Base-by-base conservation (phyloP, 2,329 filamentous ascomycete species). In the Colletotrichum tanaceti region DNA sequence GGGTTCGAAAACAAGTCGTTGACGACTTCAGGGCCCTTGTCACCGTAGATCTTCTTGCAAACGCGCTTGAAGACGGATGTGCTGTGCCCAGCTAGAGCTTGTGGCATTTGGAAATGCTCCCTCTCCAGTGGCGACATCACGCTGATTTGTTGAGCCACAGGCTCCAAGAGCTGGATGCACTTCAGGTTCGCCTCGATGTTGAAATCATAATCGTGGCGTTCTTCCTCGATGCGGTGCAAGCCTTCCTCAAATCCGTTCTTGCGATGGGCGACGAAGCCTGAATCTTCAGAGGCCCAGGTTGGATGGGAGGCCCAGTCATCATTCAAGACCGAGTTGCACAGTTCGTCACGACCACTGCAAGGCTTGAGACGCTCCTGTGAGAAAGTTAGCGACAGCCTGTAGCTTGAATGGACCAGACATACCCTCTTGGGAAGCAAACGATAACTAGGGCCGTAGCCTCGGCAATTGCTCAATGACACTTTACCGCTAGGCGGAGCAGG, bases 221-320 rank as follows among this genome's bases (percentile, higher is more conserved):
- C 96, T 79, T 99, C 96, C 79, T 99, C 96, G 70, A 99, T 98
- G 22, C 96, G 88, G 77, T 99, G 96, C 10, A 99, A 88, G 39
- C 92, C 92, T 79, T 99, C 96, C 78, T 99, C 96, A 72, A 92
- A 97, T 63, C 91, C 89, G 74, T 99, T 99, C 86, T 99, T 99
- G 71, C 95, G 90, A 80, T 99, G 96, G 14, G 96, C 96, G 68
- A 99, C 95, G 74, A 99, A 99, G 0, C 96, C 96, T 52, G 93
- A 97, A 77, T 99, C 96, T 79, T 99, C 96, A 1, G 95, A 98
- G 1, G 95, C 96, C 96, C 96, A 99, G 0, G 96, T 99, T 4
- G 96, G 96, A 80, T 99, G 96, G 32, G 95, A 98, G 2, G 96
- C 96, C 96, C 96, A 99, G 73, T 98, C 93, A 74, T 99, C 96